A percentile compares a stretch with the other conserved stretches of the same genome.
These are phyloP conservation scores for Aureobasidium sp. DNA, from an alignment of 2,329 filamentous ascomycete species.

Conservation along the genomic window DNA sequence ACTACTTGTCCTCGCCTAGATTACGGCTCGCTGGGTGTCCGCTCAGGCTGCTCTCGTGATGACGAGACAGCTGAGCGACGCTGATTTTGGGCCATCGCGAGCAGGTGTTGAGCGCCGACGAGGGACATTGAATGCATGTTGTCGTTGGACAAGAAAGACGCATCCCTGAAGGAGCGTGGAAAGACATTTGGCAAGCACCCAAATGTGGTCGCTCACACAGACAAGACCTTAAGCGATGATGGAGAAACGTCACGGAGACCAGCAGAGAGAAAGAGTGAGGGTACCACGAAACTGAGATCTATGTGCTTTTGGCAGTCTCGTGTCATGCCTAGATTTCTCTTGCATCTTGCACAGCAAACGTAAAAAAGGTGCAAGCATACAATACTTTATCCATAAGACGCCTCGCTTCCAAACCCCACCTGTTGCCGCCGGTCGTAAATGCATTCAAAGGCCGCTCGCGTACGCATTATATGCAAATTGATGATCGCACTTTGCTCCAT, in stretches of 20 bases:
- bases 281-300: background rate
- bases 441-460: background rate
- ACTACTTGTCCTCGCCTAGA: no score
- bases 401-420: conserved; percentile 5
- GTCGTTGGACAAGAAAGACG: background rate
- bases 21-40: no score
- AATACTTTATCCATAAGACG: conserved; percentile 1
- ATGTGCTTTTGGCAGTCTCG: background rate
- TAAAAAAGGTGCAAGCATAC: conserved; percentile 4
- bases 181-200: background rate
- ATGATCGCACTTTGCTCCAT: background rate
- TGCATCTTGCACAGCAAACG: conserved; percentile 7
- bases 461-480: conserved; percentile 12
- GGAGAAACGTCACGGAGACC: background rate
- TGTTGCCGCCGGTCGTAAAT: conserved; percentile 2
- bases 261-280: background rate
- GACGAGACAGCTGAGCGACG: background rate
- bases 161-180: background rate
- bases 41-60: no score
- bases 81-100: no score
- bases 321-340: background rate
- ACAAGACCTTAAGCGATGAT: background rate
- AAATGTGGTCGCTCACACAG: background rate
- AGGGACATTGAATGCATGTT: background rate
- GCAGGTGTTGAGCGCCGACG: background rate